These are phyloP conservation scores for Talaromyces sp. DNA, from an alignment of 2,329 filamentous ascomycete species.

Conservation along the genomic window DNA sequence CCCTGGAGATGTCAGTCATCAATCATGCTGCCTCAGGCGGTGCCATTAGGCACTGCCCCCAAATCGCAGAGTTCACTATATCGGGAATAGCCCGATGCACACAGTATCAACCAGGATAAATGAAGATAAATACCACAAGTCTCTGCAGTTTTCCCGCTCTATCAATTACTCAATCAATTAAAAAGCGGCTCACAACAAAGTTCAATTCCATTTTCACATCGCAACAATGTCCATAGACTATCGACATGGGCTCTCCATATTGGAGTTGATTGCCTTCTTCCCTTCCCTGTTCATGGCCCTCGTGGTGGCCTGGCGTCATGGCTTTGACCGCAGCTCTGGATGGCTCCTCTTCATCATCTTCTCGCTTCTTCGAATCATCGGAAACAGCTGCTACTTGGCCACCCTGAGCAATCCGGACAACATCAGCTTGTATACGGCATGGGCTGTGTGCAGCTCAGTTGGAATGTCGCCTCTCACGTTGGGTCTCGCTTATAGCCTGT, in stretches of 20 bases:
- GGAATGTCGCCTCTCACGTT: conserved; percentile 18
- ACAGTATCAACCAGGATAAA: neutral
- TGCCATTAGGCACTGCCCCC: neutral
- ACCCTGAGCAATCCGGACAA: conserved; percentile 19
- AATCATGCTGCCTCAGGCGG: neutral
- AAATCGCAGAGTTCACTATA: conserved; percentile 6
- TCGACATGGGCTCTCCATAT: conserved; percentile 20
- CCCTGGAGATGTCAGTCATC: neutral
- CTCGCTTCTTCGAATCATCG: conserved; percentile 25
- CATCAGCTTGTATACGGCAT: conserved; percentile 23
- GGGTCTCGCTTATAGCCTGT: conserved; percentile 14
- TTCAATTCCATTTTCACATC: neutral
- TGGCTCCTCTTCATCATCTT: conserved; percentile 34
- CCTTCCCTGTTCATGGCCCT: conserved; percentile 18
- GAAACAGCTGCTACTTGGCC: conserved; percentile 25
- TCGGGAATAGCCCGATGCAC: conserved; percentile 3
- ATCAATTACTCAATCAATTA: neutral
- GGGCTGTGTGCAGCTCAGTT: conserved; percentile 19
- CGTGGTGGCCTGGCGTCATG: conserved; percentile 20
- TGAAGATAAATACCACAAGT: neutral
- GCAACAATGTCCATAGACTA: conserved; percentile 15
- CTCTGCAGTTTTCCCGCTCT: neutral
- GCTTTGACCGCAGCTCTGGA: conserved; percentile 26
- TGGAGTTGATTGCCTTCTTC: conserved; percentile 20
- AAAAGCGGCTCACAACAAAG: neutral